Conservation (phyloP, 2,329 filamentous ascomycete species). For the Diplodia mutila region DNA sequence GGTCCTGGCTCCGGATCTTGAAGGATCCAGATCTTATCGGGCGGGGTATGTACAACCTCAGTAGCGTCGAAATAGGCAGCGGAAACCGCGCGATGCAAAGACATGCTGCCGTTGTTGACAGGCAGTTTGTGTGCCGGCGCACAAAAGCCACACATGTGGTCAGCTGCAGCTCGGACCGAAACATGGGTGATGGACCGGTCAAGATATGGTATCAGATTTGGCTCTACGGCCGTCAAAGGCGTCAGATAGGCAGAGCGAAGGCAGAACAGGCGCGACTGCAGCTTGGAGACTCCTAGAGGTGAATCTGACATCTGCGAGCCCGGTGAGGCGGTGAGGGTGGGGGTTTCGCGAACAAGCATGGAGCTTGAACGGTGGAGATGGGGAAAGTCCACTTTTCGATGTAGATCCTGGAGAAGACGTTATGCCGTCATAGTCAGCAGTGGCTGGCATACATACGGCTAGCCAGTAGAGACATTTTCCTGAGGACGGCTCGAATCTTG, state of each 20-base stretch:
- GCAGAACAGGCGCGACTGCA: background rate
- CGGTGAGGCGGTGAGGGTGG: background rate
- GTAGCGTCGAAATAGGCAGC: background rate
- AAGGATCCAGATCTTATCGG: background rate
- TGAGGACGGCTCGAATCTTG: background rate
- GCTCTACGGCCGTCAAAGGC: background rate
- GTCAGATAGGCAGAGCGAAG: background rate
- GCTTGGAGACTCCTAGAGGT: background rate
- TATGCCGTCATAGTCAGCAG: conserved; percentile 2
- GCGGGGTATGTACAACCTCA: background rate
- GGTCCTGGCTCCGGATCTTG: background rate
- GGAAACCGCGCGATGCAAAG: background rate
- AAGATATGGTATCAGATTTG: background rate
- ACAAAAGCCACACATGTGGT: background rate
- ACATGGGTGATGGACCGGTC: background rate
- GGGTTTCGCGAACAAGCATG: conserved; percentile 10
- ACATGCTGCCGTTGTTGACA: background rate
- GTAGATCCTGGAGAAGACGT: conserved; percentile 1
- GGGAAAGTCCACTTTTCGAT: conserved; percentile 19
- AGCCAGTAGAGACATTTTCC: background rate
- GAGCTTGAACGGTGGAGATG: conserved; percentile 18
- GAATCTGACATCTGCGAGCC: background rate
- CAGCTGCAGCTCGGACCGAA: conserved; percentile 6
- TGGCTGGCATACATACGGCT: background rate
- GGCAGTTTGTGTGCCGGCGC: background rate